Conservation (phyloP, 176 grass and related monocot species). For the Oryza glumipatula region DNA sequence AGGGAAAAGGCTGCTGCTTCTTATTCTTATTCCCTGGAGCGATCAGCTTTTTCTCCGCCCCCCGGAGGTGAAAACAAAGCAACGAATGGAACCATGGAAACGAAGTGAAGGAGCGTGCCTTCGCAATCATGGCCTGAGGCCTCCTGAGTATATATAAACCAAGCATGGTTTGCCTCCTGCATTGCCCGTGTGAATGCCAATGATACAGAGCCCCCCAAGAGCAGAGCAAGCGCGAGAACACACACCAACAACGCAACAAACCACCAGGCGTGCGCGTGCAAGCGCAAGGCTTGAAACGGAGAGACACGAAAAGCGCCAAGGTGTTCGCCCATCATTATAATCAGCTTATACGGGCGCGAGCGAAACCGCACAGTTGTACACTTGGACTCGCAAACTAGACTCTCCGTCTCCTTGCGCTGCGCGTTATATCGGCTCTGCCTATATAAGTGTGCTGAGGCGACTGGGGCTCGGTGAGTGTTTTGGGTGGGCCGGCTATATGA, state of each 20-base stretch:
- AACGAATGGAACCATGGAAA: not conserved
- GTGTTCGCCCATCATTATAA: no score
- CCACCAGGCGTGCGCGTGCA: no score
- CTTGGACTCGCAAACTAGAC: no score
- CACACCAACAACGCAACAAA: not conserved
- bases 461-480: not conserved
- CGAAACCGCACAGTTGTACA: no score
- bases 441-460: conserved; percentile 22
- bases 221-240: not conserved
- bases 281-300: no score
- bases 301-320: no score
- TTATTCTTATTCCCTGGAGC: conserved; percentile 7
- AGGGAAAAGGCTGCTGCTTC: not conserved
- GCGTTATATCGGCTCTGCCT: not conserved
- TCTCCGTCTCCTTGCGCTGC: no score
- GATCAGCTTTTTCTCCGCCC: conserved; percentile 6
- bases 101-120: not conserved
- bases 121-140: not conserved
- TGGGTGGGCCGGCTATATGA: conserved; percentile 47
- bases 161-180: not conserved
- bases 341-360: no score
- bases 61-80: not conserved
- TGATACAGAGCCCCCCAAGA: not conserved
- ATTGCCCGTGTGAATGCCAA: not conserved
- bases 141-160: not conserved